Evolutionary conservation across 192 early-diverging fungal species (phyloP).

Genomic region (Backusella circina): DNA sequence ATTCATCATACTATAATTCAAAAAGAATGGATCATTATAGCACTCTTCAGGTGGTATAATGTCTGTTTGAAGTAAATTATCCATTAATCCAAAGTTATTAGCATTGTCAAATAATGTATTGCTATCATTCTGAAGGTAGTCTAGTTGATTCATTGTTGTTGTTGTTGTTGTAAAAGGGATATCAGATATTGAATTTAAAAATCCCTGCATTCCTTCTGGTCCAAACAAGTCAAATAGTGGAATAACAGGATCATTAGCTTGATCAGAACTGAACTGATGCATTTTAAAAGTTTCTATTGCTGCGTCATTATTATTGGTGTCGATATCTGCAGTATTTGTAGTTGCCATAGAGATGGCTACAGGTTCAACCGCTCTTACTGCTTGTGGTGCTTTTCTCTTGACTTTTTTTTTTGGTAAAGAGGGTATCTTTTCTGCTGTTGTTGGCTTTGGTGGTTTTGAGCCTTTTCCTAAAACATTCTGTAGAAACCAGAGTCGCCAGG

Average conservation of each 20-base stretch:
- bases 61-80: not conserved
- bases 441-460: not conserved
- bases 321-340: not conserved
- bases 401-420: not conserved
- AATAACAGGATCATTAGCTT: conserved; percentile 29
- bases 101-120: not conserved
- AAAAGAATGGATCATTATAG: not conserved
- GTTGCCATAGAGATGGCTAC: not conserved
- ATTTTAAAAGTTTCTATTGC: conserved; percentile 16
- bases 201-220: conserved; percentile 13
- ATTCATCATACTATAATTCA: not conserved
- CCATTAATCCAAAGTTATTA: not conserved
- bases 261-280: conserved; percentile 37
- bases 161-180: not conserved
- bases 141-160: conserved; percentile 2
- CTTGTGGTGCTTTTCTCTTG: not conserved
- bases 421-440: conserved; percentile 7
- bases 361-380: not conserved
- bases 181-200: conserved; percentile 10
- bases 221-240: conserved; percentile 21
- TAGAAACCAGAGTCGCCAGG: conserved; percentile 79
- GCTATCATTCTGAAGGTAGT: not conserved
- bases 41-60: not conserved
- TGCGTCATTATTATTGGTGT: not conserved
- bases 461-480: conserved; percentile 18